phyloP scores from a whole-genome alignment of 2,329 filamentous ascomycete genomes.

The Fusarium algeriense region DNA sequence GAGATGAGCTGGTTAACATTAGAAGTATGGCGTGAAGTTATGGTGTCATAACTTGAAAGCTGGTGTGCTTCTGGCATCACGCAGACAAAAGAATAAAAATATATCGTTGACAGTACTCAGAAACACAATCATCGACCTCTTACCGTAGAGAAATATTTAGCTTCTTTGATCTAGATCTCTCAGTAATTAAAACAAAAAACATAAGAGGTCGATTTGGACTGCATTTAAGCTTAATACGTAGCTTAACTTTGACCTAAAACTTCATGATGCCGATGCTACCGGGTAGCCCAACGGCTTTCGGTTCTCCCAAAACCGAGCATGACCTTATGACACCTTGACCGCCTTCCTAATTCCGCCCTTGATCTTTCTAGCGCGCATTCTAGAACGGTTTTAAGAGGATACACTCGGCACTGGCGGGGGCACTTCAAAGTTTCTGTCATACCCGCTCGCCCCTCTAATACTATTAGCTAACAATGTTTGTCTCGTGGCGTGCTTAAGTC shows the following conservation, averaged over 20 bases:
- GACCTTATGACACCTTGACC: conserved; percentile 9
- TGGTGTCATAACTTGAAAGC: accelerated
- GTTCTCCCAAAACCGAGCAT: neutral
- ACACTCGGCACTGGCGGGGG: conserved; percentile 50
- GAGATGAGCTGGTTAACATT: neutral
- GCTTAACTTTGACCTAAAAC: conserved; percentile 1
- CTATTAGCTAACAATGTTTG: conserved; percentile 31
- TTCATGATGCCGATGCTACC: conserved; percentile 17
- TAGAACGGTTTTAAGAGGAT: conserved; percentile 39
- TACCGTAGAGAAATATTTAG: neutral
- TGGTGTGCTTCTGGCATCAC: neutral
- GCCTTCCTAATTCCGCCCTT: conserved; percentile 10
- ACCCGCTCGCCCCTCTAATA: conserved; percentile 25
- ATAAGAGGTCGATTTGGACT: neutral
- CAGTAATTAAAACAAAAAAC: neutral
- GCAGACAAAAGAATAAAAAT: neutral
- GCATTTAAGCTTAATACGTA: conserved; percentile 26
- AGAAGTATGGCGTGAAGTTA: neutral
- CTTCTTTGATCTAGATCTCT: neutral
- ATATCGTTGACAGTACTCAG: neutral
- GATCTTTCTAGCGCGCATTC: conserved; percentile 24
- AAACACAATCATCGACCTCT: no score
- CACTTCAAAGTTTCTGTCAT: conserved; percentile 33
- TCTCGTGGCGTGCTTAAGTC: conserved; percentile 46
- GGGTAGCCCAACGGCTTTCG: conserved; percentile 19